These are phyloP conservation scores for Auxenochlorella protothecoides DNA, from an alignment of 139 green algal species.

Conservation along the genomic window DNA sequence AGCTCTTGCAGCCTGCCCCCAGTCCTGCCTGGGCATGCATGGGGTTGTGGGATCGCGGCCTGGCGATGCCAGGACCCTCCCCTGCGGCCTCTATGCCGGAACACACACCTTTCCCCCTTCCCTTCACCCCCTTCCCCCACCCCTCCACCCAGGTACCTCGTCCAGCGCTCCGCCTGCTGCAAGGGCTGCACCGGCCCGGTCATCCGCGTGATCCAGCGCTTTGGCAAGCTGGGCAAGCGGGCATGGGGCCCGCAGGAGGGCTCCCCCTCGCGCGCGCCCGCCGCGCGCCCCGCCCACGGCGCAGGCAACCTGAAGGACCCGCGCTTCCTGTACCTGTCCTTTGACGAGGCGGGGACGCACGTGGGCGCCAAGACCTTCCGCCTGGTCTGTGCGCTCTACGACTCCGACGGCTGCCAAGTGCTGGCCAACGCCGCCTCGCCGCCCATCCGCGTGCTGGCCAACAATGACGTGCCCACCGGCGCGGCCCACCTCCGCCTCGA, in stretches of 20 bases:
- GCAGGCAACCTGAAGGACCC: conserved; percentile 29
- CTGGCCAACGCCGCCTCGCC: conserved; percentile 31
- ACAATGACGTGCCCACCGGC: conserved; percentile 56
- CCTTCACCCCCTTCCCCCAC: neutral
- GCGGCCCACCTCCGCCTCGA: conserved; percentile 35
- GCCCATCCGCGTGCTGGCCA: conserved; percentile 48
- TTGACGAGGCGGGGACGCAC: conserved; percentile 62
- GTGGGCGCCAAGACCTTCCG: conserved; percentile 30
- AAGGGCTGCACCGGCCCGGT: conserved; percentile 47
- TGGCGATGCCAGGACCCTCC: neutral
- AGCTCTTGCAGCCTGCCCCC: neutral
- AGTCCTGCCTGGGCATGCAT: neutral
- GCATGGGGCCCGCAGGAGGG: neutral
- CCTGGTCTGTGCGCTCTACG: conserved; percentile 22
- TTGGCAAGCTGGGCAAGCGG: conserved; percentile 38
- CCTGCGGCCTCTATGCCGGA: neutral
- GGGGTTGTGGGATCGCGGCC: neutral
- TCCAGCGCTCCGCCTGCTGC: conserved; percentile 28
- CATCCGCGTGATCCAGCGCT: conserved; percentile 52
- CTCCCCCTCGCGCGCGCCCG: neutral
- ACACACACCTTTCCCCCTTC: neutral
- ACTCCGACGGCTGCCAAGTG: conserved; percentile 8
- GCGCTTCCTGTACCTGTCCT: conserved; percentile 45
- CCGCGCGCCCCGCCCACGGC: neutral
- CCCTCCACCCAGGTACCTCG: conserved; percentile 16